Percentiles rank a stretch among this genome's conserved stretches.
These are phyloP conservation scores for Mercurialis annua DNA, from an alignment of 345 rosid species.

Conservation along the genomic window DNA sequence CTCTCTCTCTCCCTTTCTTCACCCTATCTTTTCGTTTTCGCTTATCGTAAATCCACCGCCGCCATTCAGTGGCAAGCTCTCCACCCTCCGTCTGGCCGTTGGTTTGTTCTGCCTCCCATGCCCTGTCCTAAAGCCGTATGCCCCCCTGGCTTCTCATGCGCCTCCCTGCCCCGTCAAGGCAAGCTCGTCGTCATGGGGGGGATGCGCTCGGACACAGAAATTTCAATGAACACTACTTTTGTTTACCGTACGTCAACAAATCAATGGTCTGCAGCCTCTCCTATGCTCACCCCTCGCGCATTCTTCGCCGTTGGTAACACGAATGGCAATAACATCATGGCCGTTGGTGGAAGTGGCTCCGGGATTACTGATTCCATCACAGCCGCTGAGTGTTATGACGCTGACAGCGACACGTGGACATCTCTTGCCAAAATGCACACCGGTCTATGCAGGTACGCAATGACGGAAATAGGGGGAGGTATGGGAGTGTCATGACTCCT, in stretches of 20 bases:
- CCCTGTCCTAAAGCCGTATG: slow-evolving; percentile 43
- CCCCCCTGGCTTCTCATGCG: slow-evolving; percentile 55
- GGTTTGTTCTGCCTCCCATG: slow-evolving; percentile 64
- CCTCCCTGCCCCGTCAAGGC: slow-evolving; percentile 56
- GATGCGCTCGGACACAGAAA: slow-evolving; percentile 37
- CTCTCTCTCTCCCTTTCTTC: slow-evolving; percentile 43
- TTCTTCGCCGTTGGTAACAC: slow-evolving; percentile 46
- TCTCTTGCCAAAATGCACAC: slow-evolving; percentile 29
- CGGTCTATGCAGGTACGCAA: slow-evolving; percentile 55
- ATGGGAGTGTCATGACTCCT: no score
- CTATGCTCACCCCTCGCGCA: slow-evolving; percentile 54
- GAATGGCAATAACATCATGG: slow-evolving; percentile 47
- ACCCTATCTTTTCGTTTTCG: slow-evolving; percentile 56
- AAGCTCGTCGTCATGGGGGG: slow-evolving; percentile 70
- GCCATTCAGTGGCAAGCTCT: slow-evolving; percentile 70
- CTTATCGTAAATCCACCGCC: slow-evolving; percentile 55
- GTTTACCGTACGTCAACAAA: slow-evolving; percentile 48
- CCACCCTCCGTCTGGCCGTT: slow-evolving; percentile 55
- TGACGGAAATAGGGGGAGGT: no score
- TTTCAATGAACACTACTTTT: slow-evolving; percentile 30
- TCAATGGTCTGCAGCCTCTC: slow-evolving; percentile 53
- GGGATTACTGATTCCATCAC: slow-evolving; percentile 30
- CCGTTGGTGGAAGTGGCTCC: slow-evolving; percentile 55
- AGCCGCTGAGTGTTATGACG: slow-evolving; percentile 52
- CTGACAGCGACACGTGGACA: slow-evolving; percentile 48